Evolutionary conservation across 148 eudicot genomes (phyloP).

Genomic region (Vaccinium macrocarpon): DNA sequence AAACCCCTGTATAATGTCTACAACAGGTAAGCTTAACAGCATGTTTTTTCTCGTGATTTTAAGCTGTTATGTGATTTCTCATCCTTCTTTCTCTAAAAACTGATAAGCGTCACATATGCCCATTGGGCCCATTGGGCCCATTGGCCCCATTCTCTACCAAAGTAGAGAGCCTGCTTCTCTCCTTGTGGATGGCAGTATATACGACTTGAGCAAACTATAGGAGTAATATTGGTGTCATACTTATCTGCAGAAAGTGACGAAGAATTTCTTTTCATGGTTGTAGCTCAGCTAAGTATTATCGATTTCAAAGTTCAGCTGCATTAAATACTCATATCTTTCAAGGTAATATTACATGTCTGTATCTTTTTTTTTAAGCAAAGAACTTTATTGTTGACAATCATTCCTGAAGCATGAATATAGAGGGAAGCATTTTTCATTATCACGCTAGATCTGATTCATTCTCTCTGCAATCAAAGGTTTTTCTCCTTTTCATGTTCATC

Average conservation of each 20-base stretch:
- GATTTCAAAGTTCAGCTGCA: background rate
- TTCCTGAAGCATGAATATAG: background rate
- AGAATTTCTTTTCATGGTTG: background rate
- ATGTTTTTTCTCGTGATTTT: background rate
- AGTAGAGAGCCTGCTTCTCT: background rate
- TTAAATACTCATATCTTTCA: background rate
- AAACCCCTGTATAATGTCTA: background rate
- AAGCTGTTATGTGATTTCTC: background rate
- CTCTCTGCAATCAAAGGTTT: background rate
- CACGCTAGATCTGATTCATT: background rate
- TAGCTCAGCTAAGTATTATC: background rate
- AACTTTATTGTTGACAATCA: background rate
- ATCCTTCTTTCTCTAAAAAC: background rate
- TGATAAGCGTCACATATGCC: background rate
- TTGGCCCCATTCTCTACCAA: background rate
- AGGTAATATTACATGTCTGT: background rate
- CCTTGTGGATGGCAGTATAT: background rate
- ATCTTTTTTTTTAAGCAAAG: background rate
- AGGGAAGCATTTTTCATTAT: background rate
- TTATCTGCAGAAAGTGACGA: background rate
- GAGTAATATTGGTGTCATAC: background rate
- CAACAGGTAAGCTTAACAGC: background rate
- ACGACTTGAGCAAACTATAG: background rate
- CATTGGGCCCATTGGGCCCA: background rate
- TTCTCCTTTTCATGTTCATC: background rate